These are phyloP conservation scores for Fusarium metavorans DNA, from an alignment of 2,329 filamentous ascomycete genomes.

Conservation along the genomic window DNA sequence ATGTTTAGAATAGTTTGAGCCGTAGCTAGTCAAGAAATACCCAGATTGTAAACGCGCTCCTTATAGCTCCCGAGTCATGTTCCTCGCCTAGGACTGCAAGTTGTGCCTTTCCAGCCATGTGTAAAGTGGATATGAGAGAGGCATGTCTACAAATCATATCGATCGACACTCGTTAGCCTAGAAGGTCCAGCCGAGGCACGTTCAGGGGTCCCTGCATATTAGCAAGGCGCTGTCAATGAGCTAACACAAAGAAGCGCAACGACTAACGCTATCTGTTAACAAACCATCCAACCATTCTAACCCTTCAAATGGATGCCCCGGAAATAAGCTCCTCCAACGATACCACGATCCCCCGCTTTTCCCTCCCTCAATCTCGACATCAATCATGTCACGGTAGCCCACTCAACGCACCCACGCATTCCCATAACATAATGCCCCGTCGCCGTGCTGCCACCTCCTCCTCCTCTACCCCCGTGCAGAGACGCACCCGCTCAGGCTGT, in stretches of 20 bases:
- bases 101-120: neutral
- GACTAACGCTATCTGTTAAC: neutral
- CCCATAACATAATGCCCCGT: constrained; percentile 28
- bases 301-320: constrained; percentile 8
- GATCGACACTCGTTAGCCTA: neutral
- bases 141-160: neutral
- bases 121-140: neutral
- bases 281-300: constrained; percentile 20
- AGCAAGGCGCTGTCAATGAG: neutral
- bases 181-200: constrained; percentile 35
- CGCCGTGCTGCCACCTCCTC: constrained; percentile 12
- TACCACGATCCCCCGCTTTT: constrained; percentile 28
- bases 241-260: neutral
- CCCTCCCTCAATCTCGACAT: neutral
- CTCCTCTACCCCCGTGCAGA: constrained; percentile 21
- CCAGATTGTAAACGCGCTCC: neutral
- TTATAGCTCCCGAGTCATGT: neutral
- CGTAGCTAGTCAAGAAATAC: neutral
- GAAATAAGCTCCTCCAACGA: constrained; percentile 15
- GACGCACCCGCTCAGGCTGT: constrained; percentile 38
- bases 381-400: neutral
- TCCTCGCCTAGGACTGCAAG: neutral
- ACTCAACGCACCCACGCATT: constrained; percentile 1
- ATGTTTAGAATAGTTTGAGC: neutral
- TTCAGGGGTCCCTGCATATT: neutral